Evolutionary conservation across 768 basidiomycete species (phyloP), one percentile per base, ranked within the genome.

Genomic region (Tricholoma matsutake): DNA sequence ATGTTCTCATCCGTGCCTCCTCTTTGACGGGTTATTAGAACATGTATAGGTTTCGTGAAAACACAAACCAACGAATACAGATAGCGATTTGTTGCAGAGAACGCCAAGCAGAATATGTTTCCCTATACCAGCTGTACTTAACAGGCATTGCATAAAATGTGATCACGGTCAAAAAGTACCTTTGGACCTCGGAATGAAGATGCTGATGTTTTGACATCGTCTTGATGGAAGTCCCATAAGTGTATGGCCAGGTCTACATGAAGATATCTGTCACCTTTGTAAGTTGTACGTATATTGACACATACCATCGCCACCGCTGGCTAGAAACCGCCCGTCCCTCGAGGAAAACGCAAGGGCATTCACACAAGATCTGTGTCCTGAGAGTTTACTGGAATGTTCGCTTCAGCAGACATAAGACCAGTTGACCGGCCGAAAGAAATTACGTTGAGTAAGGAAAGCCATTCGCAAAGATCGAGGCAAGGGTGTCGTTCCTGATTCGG

Each of bases 251-350:
- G 72, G 72, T 89, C 87, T 88, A 64, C 22, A 29, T 6, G 13
- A 45, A 5, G 25, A 29, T 22, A 2, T 18, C 52, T 6, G 20
- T 13, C 32, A 54, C 51, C 11, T 18, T n/a, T 16, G 7, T n/a
- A 49, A 20, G 25, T 34, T 54, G 20, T 39, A 16, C n/a, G 57
- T 41, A 43, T 18, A 31, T 61, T 34, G 57, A 41, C 3, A 68
- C 81, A 61, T 71, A 87, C 86, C 87, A 71, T 89, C 88, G 34
- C 88, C 88, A 29, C 86, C 88, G 65, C 84, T 87, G 2, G 86
- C 87, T 41, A 89, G 69, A 74, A 85, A 87, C 58, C 83, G 77
- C 1, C 85, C 86, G 32, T 82, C 81, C 7, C 78, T 72, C n/a
- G 81, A 80, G 2, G 87, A 88, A 61, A 88, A 88, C 1, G 78